Base-by-base conservation (phyloP, 257 asterid species). In the Solanum lignicaule region DNA sequence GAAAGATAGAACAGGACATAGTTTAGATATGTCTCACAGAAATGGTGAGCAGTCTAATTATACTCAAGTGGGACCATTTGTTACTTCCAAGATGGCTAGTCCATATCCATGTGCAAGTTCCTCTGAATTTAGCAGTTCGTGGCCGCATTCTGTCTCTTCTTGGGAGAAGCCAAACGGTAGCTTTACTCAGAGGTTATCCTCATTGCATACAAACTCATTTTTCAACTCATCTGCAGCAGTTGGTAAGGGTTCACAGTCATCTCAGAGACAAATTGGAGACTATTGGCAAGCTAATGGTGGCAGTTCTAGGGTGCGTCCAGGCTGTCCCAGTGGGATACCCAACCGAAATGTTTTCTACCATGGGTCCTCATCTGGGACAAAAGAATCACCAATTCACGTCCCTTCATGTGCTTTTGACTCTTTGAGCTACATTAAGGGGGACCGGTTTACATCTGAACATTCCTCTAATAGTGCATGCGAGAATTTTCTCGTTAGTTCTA, bases 321-420 rank as follows among this genome's bases (percentile, higher is more conserved):
- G 90, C 73, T 35, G 84, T 16, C 89, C 83, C 71, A 87, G 85
- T 65, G 92, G 90, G 84, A 46, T 71, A 66, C 87, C 90, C 21
- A 12, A 88, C 36, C 43, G 46, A 25, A 93, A 91, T 87, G 95
- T 94, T 82, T 92, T 94, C 89, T 89, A 90, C 84, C 94, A 90
- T 13, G 98, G 98, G 75, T 94, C 97, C 81, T 90, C 93, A 79
- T 94, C 95, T 0, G 93, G 93, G 85, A 87, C 93, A 32, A 94
- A 90, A 76, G 94, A 92, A 62, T 88, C 72, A 46, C 87, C 90
- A 25, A 83, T 68, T 90, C 91, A 74, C 88, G 78, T 89, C 27
- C 91, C 92, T 43, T 71, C 92, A n/a, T 41, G 75, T 75, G 88
- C 90, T 74, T 85, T 88, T 86, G 88, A 91, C 91, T 88, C 87